Base-by-base conservation (phyloP, 2,329 filamentous ascomycete species). In the Diaporthe sp. region DNA sequence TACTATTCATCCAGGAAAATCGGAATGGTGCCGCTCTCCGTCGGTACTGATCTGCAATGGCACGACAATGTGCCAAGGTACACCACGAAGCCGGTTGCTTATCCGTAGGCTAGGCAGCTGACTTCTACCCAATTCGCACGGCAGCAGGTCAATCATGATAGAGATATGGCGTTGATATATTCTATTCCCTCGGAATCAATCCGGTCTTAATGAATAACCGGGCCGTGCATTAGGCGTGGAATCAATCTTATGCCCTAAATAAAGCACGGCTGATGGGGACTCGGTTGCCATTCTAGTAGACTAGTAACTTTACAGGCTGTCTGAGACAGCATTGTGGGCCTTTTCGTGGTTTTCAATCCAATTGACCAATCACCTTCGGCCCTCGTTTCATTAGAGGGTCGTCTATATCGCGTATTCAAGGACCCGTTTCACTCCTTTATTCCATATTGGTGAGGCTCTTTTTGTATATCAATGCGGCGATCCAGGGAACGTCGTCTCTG, bases 361-460 rank as follows among this genome's bases (percentile, higher is more conserved):
- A 39, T 13, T 22, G 31, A 22, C 19, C 57, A 59, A 59, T 59
- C 34, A 57, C 53, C 13, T 57, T n/a, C 8, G 31, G 17, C 9
- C 31, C 19, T 39, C 31, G 31, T n/a, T 39, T 59, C 57, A 59
- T 59, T 37, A 13, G 57, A 58, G 57, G 57, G 19, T 59, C 12
- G 31, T 37, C 15, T 13, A 59, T 39, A 22, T 59, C 10, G 57
- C 39, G 19, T 19, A n/a, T n/a, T 37, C 8, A 39, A 39, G 31
- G 57, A 59, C 10, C 34, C 57, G 5, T 59, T 59, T 59, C 57
- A 39, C 57, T 59, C 57, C 57, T 59, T 39, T 58, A 28, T 34
- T 6, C 15, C 57, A n/a, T 37, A 15, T 59, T n/a, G 19, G 25
- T 9, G 34, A 59, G 57, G 34, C 57, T 39, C 57, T 59, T 4